Conservation (phyloP, 1,139 yeast species). For the Geotrichum cucujoidarum region DNA sequence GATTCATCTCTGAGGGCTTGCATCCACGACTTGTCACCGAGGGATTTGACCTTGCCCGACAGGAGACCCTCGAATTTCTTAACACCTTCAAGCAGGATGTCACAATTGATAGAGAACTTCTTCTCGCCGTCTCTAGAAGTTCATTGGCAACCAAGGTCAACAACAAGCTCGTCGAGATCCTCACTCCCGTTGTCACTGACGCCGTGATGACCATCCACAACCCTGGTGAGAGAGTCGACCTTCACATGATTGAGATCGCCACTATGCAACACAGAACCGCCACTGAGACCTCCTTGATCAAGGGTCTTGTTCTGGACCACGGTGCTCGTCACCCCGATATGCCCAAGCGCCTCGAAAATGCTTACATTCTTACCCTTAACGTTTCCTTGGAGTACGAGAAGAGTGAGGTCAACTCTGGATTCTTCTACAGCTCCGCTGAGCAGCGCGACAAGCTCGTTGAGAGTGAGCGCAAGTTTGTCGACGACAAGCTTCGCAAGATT, state of each 20-base stretch:
- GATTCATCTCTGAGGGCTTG: slow-evolving; percentile 87
- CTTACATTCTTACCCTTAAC: slow-evolving; percentile 78
- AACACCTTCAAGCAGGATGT: slow-evolving; percentile 49
- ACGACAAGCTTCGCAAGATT: slow-evolving; percentile 85
- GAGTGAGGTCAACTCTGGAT: slow-evolving; percentile 95
- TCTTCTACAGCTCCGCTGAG: slow-evolving; percentile 90
- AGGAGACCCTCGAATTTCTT: slow-evolving; percentile 62
- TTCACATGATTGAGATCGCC: slow-evolving; percentile 98
- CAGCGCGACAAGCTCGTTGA: slow-evolving; percentile 95
- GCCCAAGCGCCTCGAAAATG: slow-evolving; percentile 86
- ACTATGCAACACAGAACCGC: slow-evolving; percentile 94
- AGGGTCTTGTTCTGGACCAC: slow-evolving; percentile 92
- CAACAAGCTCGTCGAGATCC: slow-evolving; percentile 65
- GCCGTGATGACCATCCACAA: slow-evolving; percentile 78
- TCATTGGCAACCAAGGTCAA: slow-evolving; percentile 84
- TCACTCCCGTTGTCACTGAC: slow-evolving; percentile 93
- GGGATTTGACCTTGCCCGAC: slow-evolving; percentile 89
- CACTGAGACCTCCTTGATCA: slow-evolving; percentile 73
- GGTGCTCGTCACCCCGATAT: slow-evolving; percentile 99
- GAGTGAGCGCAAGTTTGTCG: slow-evolving; percentile 90
- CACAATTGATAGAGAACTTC: slow-evolving; percentile 71
- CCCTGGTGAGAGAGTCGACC: slow-evolving; percentile 58
- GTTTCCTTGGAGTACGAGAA: slow-evolving; percentile 96
- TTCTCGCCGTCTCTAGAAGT: slow-evolving; percentile 86
- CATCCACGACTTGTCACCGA: slow-evolving; percentile 94